Percentiles rank a stretch among this genome's conserved stretches.
Evolutionary conservation across 2,329 filamentous ascomycete genomes (phyloP).

Genomic region (Phyllosticta citribraziliensis): DNA sequence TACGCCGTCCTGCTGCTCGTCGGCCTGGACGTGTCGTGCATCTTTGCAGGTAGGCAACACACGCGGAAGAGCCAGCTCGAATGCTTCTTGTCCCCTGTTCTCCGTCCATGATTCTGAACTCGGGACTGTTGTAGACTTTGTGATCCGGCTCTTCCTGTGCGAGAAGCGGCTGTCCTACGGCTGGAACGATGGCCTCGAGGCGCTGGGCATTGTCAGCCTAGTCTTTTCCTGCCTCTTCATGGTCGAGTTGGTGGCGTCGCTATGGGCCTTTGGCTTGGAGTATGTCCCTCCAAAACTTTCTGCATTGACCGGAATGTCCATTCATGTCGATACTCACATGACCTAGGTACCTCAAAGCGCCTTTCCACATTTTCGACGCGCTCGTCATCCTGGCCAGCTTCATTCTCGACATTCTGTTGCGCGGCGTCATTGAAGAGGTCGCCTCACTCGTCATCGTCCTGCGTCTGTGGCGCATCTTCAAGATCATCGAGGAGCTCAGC

Average conservation of each 20-base stretch:
- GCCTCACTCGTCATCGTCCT: slow-evolving; percentile 57
- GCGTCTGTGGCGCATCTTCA: slow-evolving; percentile 59
- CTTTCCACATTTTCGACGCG: slow-evolving; percentile 56
- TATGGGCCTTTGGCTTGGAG: slow-evolving; percentile 53
- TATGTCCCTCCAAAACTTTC: slow-evolving; percentile 27
- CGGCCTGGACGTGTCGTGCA: slow-evolving; percentile 40
- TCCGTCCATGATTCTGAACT: background rate
- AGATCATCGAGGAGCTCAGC: slow-evolving; percentile 60
- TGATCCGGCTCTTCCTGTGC: slow-evolving; percentile 41
- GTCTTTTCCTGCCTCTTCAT: slow-evolving; percentile 57
- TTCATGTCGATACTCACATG: background rate
- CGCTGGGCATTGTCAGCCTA: slow-evolving; percentile 44
- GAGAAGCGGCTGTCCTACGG: slow-evolving; percentile 24
- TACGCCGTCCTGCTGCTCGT: slow-evolving; percentile 41
- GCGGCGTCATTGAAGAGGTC: slow-evolving; percentile 52
- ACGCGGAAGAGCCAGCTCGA: background rate
- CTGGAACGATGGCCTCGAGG: slow-evolving; percentile 30
- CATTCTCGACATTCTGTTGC: slow-evolving; percentile 50
- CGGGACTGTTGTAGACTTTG: slow-evolving; percentile 28
- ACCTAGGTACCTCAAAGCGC: slow-evolving; percentile 23
- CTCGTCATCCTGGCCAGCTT: slow-evolving; percentile 53
- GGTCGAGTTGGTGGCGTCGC: slow-evolving; percentile 47
- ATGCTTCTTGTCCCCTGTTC: background rate
- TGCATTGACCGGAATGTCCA: background rate
- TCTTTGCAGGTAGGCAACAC: slow-evolving; percentile 32